A percentile compares a stretch with the other conserved stretches of the same genome.
Conservation (phyloP, 202 grass and related monocot genomes). For the Bolboschoenoplectus hybrid region DNA sequence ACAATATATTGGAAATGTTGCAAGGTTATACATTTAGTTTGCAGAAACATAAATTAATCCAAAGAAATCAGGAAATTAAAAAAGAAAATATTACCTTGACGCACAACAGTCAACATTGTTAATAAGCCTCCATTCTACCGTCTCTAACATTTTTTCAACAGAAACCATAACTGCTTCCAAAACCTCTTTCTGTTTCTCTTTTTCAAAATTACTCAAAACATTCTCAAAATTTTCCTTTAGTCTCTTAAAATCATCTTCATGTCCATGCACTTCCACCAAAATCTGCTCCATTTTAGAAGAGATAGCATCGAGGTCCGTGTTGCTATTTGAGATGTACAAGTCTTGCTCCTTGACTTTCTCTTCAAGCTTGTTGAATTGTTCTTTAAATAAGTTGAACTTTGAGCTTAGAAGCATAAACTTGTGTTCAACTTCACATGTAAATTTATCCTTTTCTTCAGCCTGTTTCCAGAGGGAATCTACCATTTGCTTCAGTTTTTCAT, state of each 20-base stretch:
- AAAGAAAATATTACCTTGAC: constrained; percentile 37
- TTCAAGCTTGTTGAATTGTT: constrained; percentile 40
- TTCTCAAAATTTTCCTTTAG: constrained; percentile 39
- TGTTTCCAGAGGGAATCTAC: constrained; percentile 34
- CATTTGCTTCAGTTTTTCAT: constrained; percentile 43
- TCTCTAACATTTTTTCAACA: constrained; percentile 36
- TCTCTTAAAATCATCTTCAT: constrained; percentile 39
- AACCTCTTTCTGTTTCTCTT: constrained; percentile 41
- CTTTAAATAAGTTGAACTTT: constrained; percentile 38
- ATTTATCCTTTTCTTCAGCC: constrained; percentile 46
- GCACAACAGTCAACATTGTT: constrained; percentile 32
- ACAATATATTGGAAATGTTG: neutral
- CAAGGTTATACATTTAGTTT: constrained; percentile 5
- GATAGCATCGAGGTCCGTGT: constrained; percentile 34
- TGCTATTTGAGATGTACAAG: constrained; percentile 41
- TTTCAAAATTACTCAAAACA: constrained; percentile 29
- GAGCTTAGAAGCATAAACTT: constrained; percentile 38
- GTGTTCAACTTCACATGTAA: constrained; percentile 28
- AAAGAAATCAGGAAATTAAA: constrained; percentile 11
- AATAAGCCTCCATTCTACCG: constrained; percentile 42
- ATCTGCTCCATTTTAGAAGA: constrained; percentile 37
- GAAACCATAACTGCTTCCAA: constrained; percentile 35
- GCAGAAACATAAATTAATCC: constrained; percentile 26
- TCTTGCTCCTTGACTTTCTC: constrained; percentile 42
- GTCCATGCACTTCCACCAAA: constrained; percentile 28